phyloP scores from a whole-genome alignment of 2,329 filamentous ascomycete species.

The Colletotrichum sp. region DNA sequence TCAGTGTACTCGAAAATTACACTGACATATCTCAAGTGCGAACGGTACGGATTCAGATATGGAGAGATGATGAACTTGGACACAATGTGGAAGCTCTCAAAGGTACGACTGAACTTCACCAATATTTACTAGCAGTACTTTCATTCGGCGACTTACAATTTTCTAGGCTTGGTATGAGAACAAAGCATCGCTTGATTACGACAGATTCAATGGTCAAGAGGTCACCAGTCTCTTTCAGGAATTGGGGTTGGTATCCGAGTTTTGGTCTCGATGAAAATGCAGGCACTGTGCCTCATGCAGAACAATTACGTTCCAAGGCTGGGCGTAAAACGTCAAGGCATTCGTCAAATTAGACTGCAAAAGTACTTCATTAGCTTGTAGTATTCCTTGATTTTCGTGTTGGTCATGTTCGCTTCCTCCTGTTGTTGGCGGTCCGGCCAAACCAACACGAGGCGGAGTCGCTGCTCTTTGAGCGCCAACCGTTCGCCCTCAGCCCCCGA shows the following conservation, averaged over 20 bases:
- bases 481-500: not conserved
- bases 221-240: not conserved
- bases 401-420: not conserved
- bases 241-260: not conserved
- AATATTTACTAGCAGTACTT: not conserved
- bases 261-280: not conserved
- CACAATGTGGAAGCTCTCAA: not conserved
- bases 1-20: rapidly evolving
- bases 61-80: not conserved
- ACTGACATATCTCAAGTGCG: not conserved
- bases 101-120: not conserved
- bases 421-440: not conserved
- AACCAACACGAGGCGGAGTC: not conserved
- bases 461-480: not conserved
- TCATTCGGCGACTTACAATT: not conserved
- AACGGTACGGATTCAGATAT: not conserved
- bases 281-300: not conserved
- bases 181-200: not conserved
- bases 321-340: not conserved
- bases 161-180: not conserved
- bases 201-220: not conserved
- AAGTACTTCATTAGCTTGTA: not conserved
- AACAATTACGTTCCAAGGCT: not conserved
- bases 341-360: not conserved
- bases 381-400: not conserved